Evolutionary conservation across 2,329 filamentous ascomycete genomes (phyloP), one percentile per base, ranked within the genome.

Genomic region (Magnaporthales sp.): DNA sequence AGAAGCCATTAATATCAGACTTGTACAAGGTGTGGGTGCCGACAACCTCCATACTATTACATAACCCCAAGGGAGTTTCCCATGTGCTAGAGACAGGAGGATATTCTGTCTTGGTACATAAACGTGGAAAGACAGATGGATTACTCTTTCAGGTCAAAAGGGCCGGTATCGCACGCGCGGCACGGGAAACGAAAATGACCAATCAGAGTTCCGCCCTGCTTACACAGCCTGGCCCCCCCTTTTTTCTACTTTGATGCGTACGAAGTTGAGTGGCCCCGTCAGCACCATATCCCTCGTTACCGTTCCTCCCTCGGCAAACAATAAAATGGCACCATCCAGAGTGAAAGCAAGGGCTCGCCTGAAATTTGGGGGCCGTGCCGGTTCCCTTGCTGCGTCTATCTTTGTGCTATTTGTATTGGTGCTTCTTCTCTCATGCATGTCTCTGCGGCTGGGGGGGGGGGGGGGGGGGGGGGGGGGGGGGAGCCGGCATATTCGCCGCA

Each of bases 1-100:
- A 58, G 19, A 22, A 51, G 54, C 54, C 54, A 58, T 58, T 58
- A 58, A 58, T 58, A 58, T 58, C 54, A 58, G 54, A 58, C 54
- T 26, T 58, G 54, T 58, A 58, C 54, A 26, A 58, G 54, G 54
- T 51, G 54, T n/a, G 11, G 54, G n/a, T 24, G 13, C 54, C 19
- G 19, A n/a, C 19, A 51, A 51, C 38, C 19, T n/a, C 4, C 31
- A 6, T 19, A 51, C 38, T 51, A 51, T 51, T 51, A n/a, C 38
- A 51, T 51, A 51, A 51, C 11, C 38, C 19, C 9, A n/a, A 51
- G n/a, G 9, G 5, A 5, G 1, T 51, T 8, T 51, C 19, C n/a
- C 5, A 1, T 8, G 4, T 6, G 19, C 38, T 51, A 19, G 38
- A 8, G 38, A 51, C 38, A 51, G 19, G 19, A 19, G 38, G 15